phyloP scores from a whole-genome alignment of 805 yeast species.

The Kluyveromyces lactis region DNA sequence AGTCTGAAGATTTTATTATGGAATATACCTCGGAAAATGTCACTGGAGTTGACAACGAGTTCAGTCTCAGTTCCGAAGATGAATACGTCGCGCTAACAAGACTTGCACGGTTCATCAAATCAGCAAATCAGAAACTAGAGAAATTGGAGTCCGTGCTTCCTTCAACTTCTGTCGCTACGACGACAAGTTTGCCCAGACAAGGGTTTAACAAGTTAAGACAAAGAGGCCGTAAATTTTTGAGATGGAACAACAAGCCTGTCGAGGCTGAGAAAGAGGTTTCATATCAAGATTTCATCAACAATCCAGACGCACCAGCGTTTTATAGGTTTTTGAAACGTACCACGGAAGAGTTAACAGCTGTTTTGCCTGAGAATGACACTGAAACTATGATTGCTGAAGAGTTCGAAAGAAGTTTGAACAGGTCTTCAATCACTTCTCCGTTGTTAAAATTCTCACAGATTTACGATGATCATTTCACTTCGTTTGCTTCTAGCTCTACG shows the following conservation, averaged over 20 bases:
- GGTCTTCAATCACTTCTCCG: constrained; percentile 4
- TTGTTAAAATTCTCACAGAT: constrained; percentile 6
- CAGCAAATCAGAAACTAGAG: constrained; percentile 3
- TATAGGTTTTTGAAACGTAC: constrained; percentile 7
- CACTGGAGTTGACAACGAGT: too few species aligned
- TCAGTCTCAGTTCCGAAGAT: neutral
- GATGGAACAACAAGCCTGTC: constrained; percentile 6
- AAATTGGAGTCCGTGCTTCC: constrained; percentile 3
- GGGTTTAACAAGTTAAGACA: constrained; percentile 6
- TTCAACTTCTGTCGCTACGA: neutral
- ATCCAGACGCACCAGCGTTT: constrained; percentile 1
- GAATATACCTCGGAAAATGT: too few species aligned
- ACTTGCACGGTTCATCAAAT: constrained; percentile 6
- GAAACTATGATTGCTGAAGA: constrained; percentile 1
- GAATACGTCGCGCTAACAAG: constrained; percentile 6
- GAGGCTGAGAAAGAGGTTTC: neutral
- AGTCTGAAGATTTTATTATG: too few species aligned
- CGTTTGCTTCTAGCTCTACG: neutral
- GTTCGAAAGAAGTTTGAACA: neutral
- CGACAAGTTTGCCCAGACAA: constrained; percentile 1
- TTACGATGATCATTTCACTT: constrained; percentile 6
- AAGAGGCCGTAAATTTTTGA: constrained; percentile 8
- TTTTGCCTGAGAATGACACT: neutral
- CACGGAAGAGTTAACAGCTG: constrained; percentile 6
- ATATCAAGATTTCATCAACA: neutral